A percentile compares a stretch with the other conserved stretches of the same genome.
phyloP scores from a whole-genome alignment of 441 rosid species.

The Populus hybrid region DNA sequence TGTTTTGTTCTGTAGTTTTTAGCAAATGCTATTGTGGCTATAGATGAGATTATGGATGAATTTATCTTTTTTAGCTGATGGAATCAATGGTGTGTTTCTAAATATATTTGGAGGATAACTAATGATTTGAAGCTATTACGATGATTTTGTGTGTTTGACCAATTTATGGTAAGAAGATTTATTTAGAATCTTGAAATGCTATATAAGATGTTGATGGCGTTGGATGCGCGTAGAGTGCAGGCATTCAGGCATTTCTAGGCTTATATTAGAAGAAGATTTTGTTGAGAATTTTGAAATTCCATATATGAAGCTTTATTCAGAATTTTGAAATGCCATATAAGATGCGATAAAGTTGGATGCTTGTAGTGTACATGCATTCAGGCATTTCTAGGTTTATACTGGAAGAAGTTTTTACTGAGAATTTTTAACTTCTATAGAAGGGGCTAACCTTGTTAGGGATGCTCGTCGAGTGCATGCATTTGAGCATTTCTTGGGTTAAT shows the following conservation, averaged over 20 bases:
- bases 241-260: too few relatives aligned
- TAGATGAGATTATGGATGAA: constrained; percentile 6
- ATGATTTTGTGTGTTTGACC: neutral
- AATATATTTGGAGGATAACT: neutral
- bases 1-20: neutral
- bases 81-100: constrained; percentile 7
- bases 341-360: neutral
- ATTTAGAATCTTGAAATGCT: constrained; percentile 12
- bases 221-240: neutral
- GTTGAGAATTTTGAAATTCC: too few relatives aligned
- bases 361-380: too few relatives aligned
- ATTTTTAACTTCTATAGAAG: too few relatives aligned
- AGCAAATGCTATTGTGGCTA: constrained; percentile 8
- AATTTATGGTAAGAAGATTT: neutral
- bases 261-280: too few relatives aligned
- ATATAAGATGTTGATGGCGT: neutral
- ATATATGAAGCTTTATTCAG: too few relatives aligned
- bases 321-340: neutral
- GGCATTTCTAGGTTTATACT: too few relatives aligned
- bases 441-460: neutral
- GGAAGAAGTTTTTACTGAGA: too few relatives aligned
- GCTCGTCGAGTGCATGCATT: constrained; percentile 13
- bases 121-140: neutral
- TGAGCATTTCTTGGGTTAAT: constrained; percentile 4
- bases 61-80: neutral